These are phyloP conservation scores for Grosmannia penicillata DNA, from an alignment of 2,329 filamentous ascomycete species.

Conservation along the genomic window DNA sequence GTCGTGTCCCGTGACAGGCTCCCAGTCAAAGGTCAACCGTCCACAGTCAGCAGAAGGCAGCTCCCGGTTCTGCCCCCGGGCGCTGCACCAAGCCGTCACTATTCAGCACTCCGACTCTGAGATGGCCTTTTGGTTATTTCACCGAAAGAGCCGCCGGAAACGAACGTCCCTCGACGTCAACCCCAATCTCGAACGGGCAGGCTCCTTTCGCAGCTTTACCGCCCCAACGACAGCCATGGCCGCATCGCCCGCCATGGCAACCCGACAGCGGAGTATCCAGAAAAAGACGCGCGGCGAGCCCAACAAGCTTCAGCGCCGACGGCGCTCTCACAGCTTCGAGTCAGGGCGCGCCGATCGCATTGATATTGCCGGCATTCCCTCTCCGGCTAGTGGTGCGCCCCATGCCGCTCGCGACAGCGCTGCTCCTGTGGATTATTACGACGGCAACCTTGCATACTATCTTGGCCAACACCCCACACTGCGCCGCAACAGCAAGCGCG, in stretches of 20 bases:
- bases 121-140: constrained; percentile 78
- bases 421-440: neutral
- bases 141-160: constrained; percentile 55
- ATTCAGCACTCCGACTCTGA: neutral
- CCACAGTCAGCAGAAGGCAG: no score
- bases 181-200: constrained; percentile 22
- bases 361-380: constrained; percentile 19
- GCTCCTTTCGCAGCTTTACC: constrained; percentile 15
- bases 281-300: constrained; percentile 30
- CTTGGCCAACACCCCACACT: constrained; percentile 31
- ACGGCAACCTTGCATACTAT: constrained; percentile 9
- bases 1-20: no score
- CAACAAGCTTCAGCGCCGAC: constrained; percentile 32
- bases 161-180: constrained; percentile 35
- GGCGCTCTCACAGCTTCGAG: constrained; percentile 46
- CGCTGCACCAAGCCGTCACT: neutral
- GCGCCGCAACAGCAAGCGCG: constrained; percentile 44
- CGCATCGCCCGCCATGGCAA: constrained; percentile 7
- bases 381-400: constrained; percentile 11
- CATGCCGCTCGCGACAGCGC: constrained; percentile 10
- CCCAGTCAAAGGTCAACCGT: no score
- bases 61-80: no score
- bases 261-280: constrained; percentile 17
- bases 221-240: constrained; percentile 17
- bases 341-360: constrained; percentile 42